Evolutionary conservation across 2,329 filamentous ascomycete species (phyloP).

Genomic region (Ampelomyces quisqualis): DNA sequence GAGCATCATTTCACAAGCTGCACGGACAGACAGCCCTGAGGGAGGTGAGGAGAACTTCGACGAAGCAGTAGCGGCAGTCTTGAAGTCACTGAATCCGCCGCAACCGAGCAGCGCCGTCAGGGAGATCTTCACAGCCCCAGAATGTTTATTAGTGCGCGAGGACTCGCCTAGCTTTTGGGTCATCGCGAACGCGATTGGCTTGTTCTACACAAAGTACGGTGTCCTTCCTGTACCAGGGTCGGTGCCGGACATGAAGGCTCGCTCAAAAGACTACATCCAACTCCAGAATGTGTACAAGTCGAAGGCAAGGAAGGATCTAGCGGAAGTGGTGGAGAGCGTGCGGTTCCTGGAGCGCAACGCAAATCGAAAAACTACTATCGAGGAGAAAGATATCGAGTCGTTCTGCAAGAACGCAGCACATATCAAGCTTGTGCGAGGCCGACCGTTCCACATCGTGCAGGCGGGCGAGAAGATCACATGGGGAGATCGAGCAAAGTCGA

Average conservation of each 20-base stretch:
- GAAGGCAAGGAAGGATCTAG: slow-evolving; percentile 76
- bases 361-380: slow-evolving; percentile 54
- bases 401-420: slow-evolving; percentile 97
- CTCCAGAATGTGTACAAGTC: slow-evolving; percentile 91
- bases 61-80: slow-evolving; percentile 81
- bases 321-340: slow-evolving; percentile 69
- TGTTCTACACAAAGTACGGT: slow-evolving; percentile 72
- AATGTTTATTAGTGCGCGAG: slow-evolving; percentile 51
- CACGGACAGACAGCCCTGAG: slow-evolving; percentile 72
- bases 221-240: slow-evolving; percentile 81
- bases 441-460: slow-evolving; percentile 53
- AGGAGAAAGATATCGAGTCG: slow-evolving; percentile 74
- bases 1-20: slow-evolving; percentile 64
- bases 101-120: slow-evolving; percentile 68
- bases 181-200: slow-evolving; percentile 74
- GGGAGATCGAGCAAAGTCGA: slow-evolving; percentile 54
- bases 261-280: slow-evolving; percentile 83
- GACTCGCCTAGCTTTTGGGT: slow-evolving; percentile 77
- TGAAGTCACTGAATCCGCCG: slow-evolving; percentile 77
- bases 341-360: slow-evolving; percentile 56
- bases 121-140: slow-evolving; percentile 74
- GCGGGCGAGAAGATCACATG: slow-evolving; percentile 47
- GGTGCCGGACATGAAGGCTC: slow-evolving; percentile 96
- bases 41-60: slow-evolving; percentile 97
- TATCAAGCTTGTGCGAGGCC: slow-evolving; percentile 78